A percentile compares a stretch with the other conserved stretches of the same genome.
Conservation (phyloP, 73 alveolate genomes). For the Breviolum minutum region DNA sequence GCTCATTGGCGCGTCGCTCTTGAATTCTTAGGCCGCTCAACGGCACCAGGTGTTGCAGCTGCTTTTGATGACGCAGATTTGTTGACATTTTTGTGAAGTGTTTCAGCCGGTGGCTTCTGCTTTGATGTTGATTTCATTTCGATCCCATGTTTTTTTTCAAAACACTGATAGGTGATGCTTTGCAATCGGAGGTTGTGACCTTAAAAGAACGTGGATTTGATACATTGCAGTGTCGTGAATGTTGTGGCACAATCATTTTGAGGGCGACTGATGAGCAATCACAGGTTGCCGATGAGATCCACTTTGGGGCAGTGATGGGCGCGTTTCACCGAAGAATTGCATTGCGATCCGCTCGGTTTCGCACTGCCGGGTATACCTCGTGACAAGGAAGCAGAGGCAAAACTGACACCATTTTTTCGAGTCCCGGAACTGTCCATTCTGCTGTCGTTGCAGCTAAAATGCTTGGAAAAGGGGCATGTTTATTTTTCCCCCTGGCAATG, state of each 20-base stretch:
- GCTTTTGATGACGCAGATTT: not conserved
- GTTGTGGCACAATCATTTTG: not conserved
- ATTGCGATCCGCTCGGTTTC: too few relatives aligned
- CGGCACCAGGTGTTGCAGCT: not conserved
- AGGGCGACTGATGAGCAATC: not conserved
- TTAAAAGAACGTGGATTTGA: too few relatives aligned
- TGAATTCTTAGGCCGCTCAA: not conserved
- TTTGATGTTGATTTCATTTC: too few relatives aligned
- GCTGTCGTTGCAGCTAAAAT: not conserved
- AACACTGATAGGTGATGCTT: not conserved
- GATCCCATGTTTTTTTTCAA: too few relatives aligned
- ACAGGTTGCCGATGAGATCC: conserved; percentile 47
- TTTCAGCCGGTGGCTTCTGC: too few relatives aligned
- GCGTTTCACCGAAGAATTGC: conserved; percentile 23
- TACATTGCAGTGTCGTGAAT: too few relatives aligned
- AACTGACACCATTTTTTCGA: too few relatives aligned
- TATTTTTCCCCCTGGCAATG: too few relatives aligned
- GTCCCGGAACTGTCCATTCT: not conserved
- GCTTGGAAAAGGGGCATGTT: too few relatives aligned
- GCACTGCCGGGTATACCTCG: too few relatives aligned
- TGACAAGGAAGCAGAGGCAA: too few relatives aligned
- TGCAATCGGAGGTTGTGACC: not conserved
- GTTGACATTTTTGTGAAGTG: too few relatives aligned
- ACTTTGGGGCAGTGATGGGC: conserved; percentile 41
- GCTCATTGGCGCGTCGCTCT: conserved; percentile 20